Percentiles rank a stretch among this genome's conserved stretches.
Conservation (phyloP, 495 filamentous ascomycete genomes). For the Friedmanniomyces simplex region DNA sequence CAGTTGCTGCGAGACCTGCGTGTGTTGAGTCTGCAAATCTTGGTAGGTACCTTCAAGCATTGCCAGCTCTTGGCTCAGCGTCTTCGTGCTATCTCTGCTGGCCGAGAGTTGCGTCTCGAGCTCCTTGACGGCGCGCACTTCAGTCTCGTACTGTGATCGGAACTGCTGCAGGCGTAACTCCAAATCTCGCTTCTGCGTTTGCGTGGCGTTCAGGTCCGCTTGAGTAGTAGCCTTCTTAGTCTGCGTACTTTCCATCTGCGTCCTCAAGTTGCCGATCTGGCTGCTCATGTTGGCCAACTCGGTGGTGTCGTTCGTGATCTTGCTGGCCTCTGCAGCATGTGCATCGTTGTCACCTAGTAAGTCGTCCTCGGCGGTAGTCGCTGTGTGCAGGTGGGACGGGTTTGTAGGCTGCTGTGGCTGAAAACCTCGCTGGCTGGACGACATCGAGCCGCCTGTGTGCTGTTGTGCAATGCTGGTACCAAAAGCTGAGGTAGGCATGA, state of each 20-base stretch:
- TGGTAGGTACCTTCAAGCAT: conserved; percentile 74
- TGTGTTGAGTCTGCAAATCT: conserved; percentile 77
- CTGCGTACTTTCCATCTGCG: conserved; percentile 88
- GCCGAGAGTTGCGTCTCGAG: conserved; percentile 71
- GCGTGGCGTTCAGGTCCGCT: conserved; percentile 65
- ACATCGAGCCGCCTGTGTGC: conserved; percentile 61
- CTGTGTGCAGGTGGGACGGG: conserved; percentile 1
- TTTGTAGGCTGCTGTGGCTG: conserved; percentile 37
- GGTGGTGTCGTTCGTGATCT: conserved; percentile 73
- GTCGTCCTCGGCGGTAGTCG: conserved; percentile 55
- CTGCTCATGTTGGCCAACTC: conserved; percentile 96
- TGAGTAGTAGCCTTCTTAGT: conserved; percentile 66
- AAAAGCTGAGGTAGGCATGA: conserved; percentile 82
- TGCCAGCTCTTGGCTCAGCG: conserved; percentile 68
- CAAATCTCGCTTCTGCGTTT: conserved; percentile 80
- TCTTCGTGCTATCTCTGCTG: conserved; percentile 69
- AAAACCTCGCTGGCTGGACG: conserved; percentile 21
- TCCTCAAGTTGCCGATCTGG: conserved; percentile 78
- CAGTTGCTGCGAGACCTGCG: conserved; percentile 59
- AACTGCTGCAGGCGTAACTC: conserved; percentile 80
- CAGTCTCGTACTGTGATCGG: conserved; percentile 80
- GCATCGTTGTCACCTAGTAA: conserved; percentile 81
- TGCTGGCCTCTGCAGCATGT: conserved; percentile 69
- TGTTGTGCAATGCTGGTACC: conserved; percentile 73
- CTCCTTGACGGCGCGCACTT: conserved; percentile 72